Percentiles rank a stretch among this genome's conserved stretches.
Evolutionary conservation across 306 rosid genomes (phyloP).

Genomic region (barrel medic (Medicago truncatula)): MtrunA17r5.0-ANR NC_053046.1:5744001-5744500

Average conservation of each 20-base stretch:
- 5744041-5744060: constrained; percentile 16
- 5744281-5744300: constrained; percentile 1
- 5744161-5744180: neutral
- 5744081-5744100: too few relatives aligned
- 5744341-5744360: neutral
- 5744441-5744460: constrained; percentile 89
- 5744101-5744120: neutral
- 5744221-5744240: constrained; percentile 36
- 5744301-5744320: neutral
- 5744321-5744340: too few relatives aligned
- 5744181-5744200: neutral
- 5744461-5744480: constrained; percentile 78
- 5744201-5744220: constrained; percentile 33
- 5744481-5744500: constrained; percentile 67
- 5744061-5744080: neutral
- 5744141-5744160: constrained; percentile 28
- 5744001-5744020: neutral
- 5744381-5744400: constrained; percentile 82
- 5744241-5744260: constrained; percentile 30
- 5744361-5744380: constrained; percentile 65
- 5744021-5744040: constrained; percentile 35
- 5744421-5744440: constrained; percentile 64
- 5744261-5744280: constrained; percentile 31
- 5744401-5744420: constrained; percentile 59
- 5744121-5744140: constrained; percentile 8